Base-by-base conservation (phyloP, 345 rosid species). In the Linum usitatissimum region DNA sequence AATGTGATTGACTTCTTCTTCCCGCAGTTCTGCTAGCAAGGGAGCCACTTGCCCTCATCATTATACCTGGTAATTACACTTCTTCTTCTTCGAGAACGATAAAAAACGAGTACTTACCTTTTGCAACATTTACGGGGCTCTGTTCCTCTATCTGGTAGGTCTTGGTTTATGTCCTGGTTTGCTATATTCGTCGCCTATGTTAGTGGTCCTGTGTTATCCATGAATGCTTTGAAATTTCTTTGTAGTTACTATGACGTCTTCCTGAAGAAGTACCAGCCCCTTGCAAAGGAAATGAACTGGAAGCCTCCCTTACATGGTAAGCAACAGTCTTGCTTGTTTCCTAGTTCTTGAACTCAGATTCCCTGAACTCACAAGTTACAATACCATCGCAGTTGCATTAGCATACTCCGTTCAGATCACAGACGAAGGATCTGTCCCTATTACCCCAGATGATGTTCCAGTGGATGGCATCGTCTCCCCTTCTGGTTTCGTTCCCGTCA, bases 201-300 rank as follows among this genome's bases (percentile, higher is more conserved):
- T 2, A 23, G 38, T 34, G 8, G 0, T 34, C 38, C 38, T 34
- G 5, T 34, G 6, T 34, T 34, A 34, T 23, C 28, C 28, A 9
- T 5, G 15, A 3, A 9, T 58, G 39, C 3, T 30, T 8, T 28
- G 15, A 28, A 58, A 31, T 3, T 34, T 34, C 28, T 6, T 30
- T n/a, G 36, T 18, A 58, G 61, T 58, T 58, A 58, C 61, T 58
- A 58, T 23, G 61, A 58, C 31, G 18, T 23, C n/a, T 58, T 23
- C 61, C 39, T 58, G 61, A 58, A 58, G 61, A 58, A 30, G 61
- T 58, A 58, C 61, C 36, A 58, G 10, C 9, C 17, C 61, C 39
- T 58, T 30, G 61, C 39, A 31, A 58, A 58, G 36, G 61, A 58
- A 18, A 34, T 3, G 38, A 58, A 23, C n/a, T 58, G 61, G 61